A percentile compares a stretch with the other conserved stretches of the same genome.
Evolutionary conservation across 2,329 filamentous ascomycete genomes (phyloP).

Genomic region (Cercospora zeae-maydis): DNA sequence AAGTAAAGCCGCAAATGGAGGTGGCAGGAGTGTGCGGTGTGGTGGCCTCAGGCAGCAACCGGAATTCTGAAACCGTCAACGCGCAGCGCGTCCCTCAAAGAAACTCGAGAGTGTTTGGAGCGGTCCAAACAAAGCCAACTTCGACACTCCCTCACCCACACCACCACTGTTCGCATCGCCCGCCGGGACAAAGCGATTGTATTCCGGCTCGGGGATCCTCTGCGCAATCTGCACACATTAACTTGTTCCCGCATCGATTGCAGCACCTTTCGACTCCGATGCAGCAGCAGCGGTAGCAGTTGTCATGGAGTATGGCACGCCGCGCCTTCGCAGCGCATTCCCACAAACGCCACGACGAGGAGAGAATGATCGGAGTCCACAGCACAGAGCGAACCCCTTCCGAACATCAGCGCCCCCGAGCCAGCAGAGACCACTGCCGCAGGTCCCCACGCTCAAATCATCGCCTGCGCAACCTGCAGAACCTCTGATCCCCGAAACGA

Average conservation of each 20-base stretch:
- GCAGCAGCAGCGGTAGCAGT: background rate
- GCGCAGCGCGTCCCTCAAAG: slow-evolving; percentile 1
- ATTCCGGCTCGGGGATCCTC: background rate
- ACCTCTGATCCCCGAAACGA: slow-evolving; percentile 74
- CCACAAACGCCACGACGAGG: slow-evolving; percentile 56
- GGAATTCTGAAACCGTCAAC: background rate
- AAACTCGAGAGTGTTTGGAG: slow-evolving; percentile 4
- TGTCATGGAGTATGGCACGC: slow-evolving; percentile 53
- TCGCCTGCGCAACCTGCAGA: slow-evolving; percentile 30
- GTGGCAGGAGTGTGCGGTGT: background rate
- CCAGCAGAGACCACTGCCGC: slow-evolving; percentile 32
- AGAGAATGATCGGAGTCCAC: slow-evolving; percentile 5
- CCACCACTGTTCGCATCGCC: background rate
- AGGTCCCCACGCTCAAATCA: slow-evolving; percentile 23
- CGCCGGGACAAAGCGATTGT: background rate
- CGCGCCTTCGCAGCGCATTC: slow-evolving; percentile 76
- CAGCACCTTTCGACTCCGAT: background rate
- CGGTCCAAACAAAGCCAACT: background rate
- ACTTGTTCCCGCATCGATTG: background rate
- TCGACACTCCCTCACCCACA: background rate
- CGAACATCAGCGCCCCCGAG: slow-evolving; percentile 20
- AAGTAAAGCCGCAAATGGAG: background rate
- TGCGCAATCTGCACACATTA: too few relatives aligned
- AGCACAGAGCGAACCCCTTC: slow-evolving; percentile 15
- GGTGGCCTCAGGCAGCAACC: background rate